phyloP scores from a whole-genome alignment of 345 rosid genomes.

The Raphanus raphanistrum region DNA sequence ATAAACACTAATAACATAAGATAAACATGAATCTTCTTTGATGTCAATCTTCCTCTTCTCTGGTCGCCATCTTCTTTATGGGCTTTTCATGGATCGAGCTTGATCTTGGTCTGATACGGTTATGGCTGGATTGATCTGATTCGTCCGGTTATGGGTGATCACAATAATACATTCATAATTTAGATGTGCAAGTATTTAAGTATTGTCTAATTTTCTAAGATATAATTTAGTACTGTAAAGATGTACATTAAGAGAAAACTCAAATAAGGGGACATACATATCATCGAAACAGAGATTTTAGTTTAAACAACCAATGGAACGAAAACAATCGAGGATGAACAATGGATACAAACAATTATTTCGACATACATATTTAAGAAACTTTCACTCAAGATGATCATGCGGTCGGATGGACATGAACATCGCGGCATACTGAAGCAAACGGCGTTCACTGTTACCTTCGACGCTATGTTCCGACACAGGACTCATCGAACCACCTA shows the following conservation, averaged over 20 bases:
- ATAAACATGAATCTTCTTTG: too few relatives aligned
- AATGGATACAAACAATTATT: constrained; percentile 1
- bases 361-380: background rate
- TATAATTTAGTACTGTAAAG: too few relatives aligned
- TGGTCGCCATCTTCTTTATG: too few relatives aligned
- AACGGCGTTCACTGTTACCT: constrained; percentile 49
- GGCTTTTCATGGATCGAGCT: too few relatives aligned
- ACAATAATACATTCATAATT: too few relatives aligned
- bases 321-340: background rate
- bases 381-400: constrained; percentile 66
- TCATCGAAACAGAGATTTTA: background rate
- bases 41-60: too few relatives aligned
- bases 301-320: background rate
- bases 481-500: constrained; percentile 48
- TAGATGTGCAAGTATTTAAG: too few relatives aligned
- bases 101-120: too few relatives aligned
- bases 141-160: too few relatives aligned
- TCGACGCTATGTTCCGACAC: constrained; percentile 41
- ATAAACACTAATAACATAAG: too few relatives aligned
- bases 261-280: background rate
- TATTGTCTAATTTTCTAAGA: too few relatives aligned
- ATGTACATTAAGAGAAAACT: background rate
- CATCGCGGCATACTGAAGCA: constrained; percentile 73
- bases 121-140: too few relatives aligned
- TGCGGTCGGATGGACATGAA: constrained; percentile 83